Evolutionary conservation across 78 protist species (phyloP), one percentile per base, ranked within the genome.

Genomic region (Ministeria vibrans): DNA sequence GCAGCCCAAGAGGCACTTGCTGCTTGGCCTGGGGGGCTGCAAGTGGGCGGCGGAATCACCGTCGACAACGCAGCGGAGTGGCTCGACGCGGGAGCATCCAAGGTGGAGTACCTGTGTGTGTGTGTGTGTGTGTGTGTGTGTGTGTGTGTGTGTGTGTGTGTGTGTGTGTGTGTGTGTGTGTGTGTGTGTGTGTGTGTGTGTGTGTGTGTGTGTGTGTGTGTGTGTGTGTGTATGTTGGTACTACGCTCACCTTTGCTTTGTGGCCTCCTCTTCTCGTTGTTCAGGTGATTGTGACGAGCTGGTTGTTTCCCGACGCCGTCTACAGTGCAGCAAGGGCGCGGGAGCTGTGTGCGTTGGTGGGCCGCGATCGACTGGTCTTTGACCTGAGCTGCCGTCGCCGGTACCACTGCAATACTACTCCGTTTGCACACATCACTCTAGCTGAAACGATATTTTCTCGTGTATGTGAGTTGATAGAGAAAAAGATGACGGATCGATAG

Each of bases 21-120:
- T 75, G 83, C 82, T 6, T 84, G 77, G 77, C 87, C 87, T 15
- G n/a, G 45, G 2, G 79, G 79, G 42, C 66, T 84, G 46, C 87
- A 84, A 0, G 77, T 84, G 49, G 87, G 87, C n/a, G 87, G 87
- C 49, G 87, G 87, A 2, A 84, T 84, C 42, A 78, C 20, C 45
- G 45, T 3, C 30, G 78, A 3, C 28, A 84, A 84, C 64, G 87
- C 87, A 4, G 15, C 1, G 44, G 6, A 77, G n/a, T 84, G 83
- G 82, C 32, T 84, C 28, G 61, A 77, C 39, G 51, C 23, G 41
- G 87, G 87, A 34, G 87, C 87, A 4, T 30, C 22, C 66, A 80
- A 80, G 76, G 82, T 44, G 22, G 27, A 46, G n/a, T 18, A 27
- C 20, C 13, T 28, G 49, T 15, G 28, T 28, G n/a, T 71, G 49